phyloP scores from a whole-genome alignment of 257 asterid genomes.

The Jaltomata sinuosa region DNA sequence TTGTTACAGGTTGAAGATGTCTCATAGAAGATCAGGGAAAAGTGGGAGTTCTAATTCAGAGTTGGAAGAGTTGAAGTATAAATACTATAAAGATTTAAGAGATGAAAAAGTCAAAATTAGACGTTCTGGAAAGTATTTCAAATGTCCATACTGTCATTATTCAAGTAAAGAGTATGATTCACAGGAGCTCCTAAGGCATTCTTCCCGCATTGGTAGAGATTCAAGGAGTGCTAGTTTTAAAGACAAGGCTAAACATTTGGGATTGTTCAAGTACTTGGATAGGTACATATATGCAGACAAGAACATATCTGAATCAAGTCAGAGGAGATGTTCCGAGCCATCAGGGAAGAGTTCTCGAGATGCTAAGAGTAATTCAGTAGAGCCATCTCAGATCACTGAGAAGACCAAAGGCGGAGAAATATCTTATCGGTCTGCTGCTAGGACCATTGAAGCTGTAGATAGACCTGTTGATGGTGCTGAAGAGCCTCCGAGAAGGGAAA shows the following conservation, averaged over 20 bases:
- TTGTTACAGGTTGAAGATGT: conserved; percentile 38
- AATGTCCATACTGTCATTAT: conserved; percentile 61
- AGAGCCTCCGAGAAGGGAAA: background rate
- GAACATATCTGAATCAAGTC: conserved; percentile 9
- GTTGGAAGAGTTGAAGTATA: conserved; percentile 39
- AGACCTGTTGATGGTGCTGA: background rate
- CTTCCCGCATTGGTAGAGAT: conserved; percentile 53
- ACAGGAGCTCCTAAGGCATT: conserved; percentile 53
- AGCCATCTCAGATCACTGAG: background rate
- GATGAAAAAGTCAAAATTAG: conserved; percentile 34
- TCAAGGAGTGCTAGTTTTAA: conserved; percentile 52
- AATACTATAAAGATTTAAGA: conserved; percentile 45
- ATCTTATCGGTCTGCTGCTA: background rate
- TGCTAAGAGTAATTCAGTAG: background rate
- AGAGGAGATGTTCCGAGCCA: conserved; percentile 19
- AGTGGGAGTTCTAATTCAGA: conserved; percentile 18
- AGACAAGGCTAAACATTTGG: conserved; percentile 64
- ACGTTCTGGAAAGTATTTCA: conserved; percentile 35
- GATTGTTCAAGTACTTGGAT: conserved; percentile 54
- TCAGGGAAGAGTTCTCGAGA: conserved; percentile 7
- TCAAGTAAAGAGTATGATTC: conserved; percentile 33
- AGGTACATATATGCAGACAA: conserved; percentile 23
- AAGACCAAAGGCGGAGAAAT: background rate
- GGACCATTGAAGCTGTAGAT: conserved; percentile 7
- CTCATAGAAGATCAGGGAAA: conserved; percentile 28